Evolutionary conservation across 1,139 yeast genomes (phyloP), one percentile per base, ranked within the genome.

Genomic region (Nadsonia starkeyi-henricii): DNA sequence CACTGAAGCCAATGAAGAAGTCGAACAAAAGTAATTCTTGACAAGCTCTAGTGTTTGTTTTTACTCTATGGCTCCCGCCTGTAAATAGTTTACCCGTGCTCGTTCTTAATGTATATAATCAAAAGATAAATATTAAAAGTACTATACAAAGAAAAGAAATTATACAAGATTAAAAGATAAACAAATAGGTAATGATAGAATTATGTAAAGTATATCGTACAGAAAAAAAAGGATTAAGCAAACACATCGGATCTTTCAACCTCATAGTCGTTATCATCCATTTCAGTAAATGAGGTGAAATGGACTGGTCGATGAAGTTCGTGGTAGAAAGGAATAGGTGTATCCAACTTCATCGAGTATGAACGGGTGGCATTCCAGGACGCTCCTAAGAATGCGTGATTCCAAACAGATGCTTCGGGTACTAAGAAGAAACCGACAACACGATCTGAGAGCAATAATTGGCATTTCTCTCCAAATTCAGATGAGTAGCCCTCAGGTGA

Each of bases 261-360:
- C 58, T 85, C 95, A 17, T 69, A 70, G 20, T 68, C 73, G 20
- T 68, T 72, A 19, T 71, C 75, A 54, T 82, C 93, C 51, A 85
- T 63, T 51, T 79, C 84, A 51, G 74, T 77, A 59, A 88, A 88
- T 1, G 81, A 74, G 46, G 78, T 70, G 65, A 91, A 93, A 65
- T 91, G 98, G 28, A 81, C 73, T 7, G 96, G 94, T 45, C 98
- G 80, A 59, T 93, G 98, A 41, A 78, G 62, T 56, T 85, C 95
- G 59, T 85, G 81, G 62, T 88, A 93, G 60, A 82, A 91, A 3
- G 85, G 77, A 46, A 82, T 59, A 1, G 99, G 99, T 9, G 78
- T 69, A 59, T 85, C 96, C 47, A 84, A 58, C 62, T 83, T 85
- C 62, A 89, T 62, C 19, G 71, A 78, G 58, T 75, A 86, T n/a